These are phyloP conservation scores for Phalaenopsis equestris DNA, from an alignment of 106 monocot genomes.

Conservation along the genomic window DNA sequence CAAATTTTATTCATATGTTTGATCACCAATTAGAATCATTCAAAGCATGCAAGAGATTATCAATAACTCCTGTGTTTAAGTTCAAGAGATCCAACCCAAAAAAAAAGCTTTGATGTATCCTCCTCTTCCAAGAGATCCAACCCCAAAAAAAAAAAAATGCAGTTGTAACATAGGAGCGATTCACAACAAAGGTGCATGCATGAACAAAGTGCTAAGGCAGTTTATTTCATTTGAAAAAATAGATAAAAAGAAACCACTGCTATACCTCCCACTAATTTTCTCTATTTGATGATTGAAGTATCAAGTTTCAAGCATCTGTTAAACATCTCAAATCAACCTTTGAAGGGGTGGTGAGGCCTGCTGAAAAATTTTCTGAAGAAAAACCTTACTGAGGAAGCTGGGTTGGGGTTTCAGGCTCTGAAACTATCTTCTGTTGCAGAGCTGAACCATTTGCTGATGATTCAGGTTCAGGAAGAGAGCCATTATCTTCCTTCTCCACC, in stretches of 20 bases:
- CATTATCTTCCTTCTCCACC: constrained; percentile 12
- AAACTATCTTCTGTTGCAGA: constrained; percentile 16
- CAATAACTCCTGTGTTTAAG: too few relatives aligned
- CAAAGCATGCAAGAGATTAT: too few relatives aligned
- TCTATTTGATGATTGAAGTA: background rate
- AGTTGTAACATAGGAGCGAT: background rate
- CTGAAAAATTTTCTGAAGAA: background rate
- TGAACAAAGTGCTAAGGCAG: background rate
- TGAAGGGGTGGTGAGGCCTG: background rate
- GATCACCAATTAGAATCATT: too few relatives aligned
- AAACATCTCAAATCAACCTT: background rate
- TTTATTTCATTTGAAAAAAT: constrained; percentile 3
- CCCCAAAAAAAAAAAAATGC: too few relatives aligned
- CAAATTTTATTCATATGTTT: too few relatives aligned
- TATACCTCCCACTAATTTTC: constrained; percentile 8
- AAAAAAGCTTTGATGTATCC: too few relatives aligned
- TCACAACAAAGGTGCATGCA: background rate
- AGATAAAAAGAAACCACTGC: background rate
- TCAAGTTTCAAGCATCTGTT: background rate
- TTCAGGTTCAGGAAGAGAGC: constrained; percentile 6
- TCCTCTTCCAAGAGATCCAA: too few relatives aligned
- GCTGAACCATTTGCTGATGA: constrained; percentile 22
- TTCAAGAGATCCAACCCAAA: too few relatives aligned
- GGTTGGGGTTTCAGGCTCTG: constrained; percentile 15
- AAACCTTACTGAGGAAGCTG: constrained; percentile 6